These are phyloP conservation scores for Amanita exitialis DNA, from an alignment of 768 basidiomycete genomes.

Conservation along the genomic window DNA sequence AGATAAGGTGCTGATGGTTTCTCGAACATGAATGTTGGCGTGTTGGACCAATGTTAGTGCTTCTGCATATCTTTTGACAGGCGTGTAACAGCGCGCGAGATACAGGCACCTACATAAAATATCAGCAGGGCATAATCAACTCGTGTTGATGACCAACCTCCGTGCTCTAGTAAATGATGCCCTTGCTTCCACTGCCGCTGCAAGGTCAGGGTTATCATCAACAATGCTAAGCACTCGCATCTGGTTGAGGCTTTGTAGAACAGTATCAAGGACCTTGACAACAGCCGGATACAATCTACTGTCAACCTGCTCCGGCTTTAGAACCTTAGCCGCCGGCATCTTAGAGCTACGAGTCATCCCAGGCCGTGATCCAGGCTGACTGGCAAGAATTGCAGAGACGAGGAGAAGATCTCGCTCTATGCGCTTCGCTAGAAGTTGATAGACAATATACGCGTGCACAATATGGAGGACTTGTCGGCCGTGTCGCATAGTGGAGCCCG, in stretches of 20 bases:
- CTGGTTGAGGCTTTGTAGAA: constrained; percentile 76
- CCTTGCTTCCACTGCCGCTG: constrained; percentile 68
- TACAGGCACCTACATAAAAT: constrained; percentile 48
- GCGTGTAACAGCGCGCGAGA: constrained; percentile 66
- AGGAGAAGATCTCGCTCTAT: constrained; percentile 85
- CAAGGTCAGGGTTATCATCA: constrained; percentile 80
- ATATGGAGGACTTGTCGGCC: constrained; percentile 38
- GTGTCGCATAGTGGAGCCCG: constrained; percentile 21
- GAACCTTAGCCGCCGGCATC: constrained; percentile 18
- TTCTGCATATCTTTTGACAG: constrained; percentile 63
- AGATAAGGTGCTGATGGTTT: constrained; percentile 46
- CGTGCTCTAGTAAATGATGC: constrained; percentile 66
- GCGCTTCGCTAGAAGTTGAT: constrained; percentile 78
- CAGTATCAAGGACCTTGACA: constrained; percentile 80
- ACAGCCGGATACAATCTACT: constrained; percentile 74
- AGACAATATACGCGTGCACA: constrained; percentile 79
- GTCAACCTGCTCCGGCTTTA: constrained; percentile 42
- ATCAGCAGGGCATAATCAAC: not conserved
- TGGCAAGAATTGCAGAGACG: constrained; percentile 50
- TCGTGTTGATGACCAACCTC: constrained; percentile 32
- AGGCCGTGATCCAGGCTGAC: constrained; percentile 22
- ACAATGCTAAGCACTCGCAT: constrained; percentile 78
- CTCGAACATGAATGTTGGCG: constrained; percentile 64
- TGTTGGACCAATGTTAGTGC: constrained; percentile 63
- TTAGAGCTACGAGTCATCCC: constrained; percentile 12